phyloP scores from a whole-genome alignment of 2,329 filamentous ascomycete species.

The Cytospora piceicola region DNA sequence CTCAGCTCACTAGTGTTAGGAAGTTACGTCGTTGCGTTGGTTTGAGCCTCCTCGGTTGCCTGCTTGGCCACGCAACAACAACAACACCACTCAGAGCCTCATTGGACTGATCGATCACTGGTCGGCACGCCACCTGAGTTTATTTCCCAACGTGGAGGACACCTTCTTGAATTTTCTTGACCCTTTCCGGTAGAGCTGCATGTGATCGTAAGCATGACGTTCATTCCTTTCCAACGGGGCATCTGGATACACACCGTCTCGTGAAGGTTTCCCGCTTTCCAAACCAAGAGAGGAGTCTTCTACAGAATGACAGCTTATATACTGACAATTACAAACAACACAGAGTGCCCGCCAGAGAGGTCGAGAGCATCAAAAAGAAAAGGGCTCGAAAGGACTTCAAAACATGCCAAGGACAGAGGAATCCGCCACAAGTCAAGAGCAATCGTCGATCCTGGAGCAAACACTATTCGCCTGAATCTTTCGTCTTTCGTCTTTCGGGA shows the following conservation, averaged over 20 bases:
- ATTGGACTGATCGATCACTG: neutral
- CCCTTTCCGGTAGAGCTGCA: neutral
- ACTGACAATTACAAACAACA: neutral
- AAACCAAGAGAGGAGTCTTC: neutral
- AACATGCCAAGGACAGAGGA: neutral
- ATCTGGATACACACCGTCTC: neutral
- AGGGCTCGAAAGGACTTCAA: neutral
- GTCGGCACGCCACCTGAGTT: neutral
- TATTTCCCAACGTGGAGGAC: neutral
- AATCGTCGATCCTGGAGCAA: constrained; percentile 6
- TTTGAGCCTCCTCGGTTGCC: neutral
- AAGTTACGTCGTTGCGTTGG: neutral
- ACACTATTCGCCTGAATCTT: constrained; percentile 5
- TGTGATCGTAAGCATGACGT: neutral
- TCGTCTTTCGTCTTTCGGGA: constrained; percentile 15
- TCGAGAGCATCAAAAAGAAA: neutral
- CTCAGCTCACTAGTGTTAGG: neutral
- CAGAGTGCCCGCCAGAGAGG: neutral
- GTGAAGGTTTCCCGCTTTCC: neutral
- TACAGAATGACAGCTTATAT: neutral
- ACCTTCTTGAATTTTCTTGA: neutral
- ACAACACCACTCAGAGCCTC: neutral
- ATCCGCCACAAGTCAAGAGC: constrained; percentile 1
- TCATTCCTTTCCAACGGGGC: neutral
- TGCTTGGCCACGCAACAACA: neutral